Evolutionary conservation across 2,329 filamentous ascomycete genomes (phyloP), one percentile per base, ranked within the genome.

Genomic region (Arthrobotrys sinensis): DNA sequence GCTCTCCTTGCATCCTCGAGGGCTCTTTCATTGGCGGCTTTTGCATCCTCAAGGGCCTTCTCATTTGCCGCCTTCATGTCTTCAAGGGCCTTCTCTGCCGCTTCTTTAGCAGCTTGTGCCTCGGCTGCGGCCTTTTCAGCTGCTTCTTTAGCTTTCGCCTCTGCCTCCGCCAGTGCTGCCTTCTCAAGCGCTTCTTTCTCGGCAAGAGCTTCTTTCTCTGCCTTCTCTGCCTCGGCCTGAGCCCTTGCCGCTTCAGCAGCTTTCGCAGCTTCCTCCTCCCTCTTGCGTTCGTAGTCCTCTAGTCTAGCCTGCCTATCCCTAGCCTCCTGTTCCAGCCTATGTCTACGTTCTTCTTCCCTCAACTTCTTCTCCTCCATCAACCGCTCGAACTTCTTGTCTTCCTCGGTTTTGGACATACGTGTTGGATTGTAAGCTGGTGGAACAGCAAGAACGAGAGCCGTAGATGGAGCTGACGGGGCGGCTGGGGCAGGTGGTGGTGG

Each of bases 211-310:
- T 48, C 53, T 45, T 64, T 69, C 40, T 76, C 72, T 14, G 55
- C 53, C 7, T 50, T 43, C 57, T 76, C 72, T 4, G 55, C 55
- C 5, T 36, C 72, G 8, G 62, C 64, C 36, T 70, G 72, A 2
- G 40, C 36, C 32, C 68, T 69, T 24, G 55, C 63, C 21, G 68
- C 72, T 21, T 67, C 70, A 11, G 73, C 78, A 19, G 69, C 83
- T 38, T 86, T 85, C 4, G 84, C 83, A 62, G 86, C 85, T 7
- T 85, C 85, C 80, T 82, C 80, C 84, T 84, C 45, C 81, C 80
- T 85, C 82, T 86, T 79, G 82, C 81, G 75, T 83, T 82, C 69
- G 81, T 83, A 65, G 81, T 82, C 53, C 82, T 82, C 83, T 16
- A 83, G 82, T 4, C 81, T 82, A 36, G 82, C 82, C 45, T 67